Evolutionary conservation across 257 asterid species (phyloP), one percentile per base, ranked within the genome.

Genomic region (Lycium ferocissimum): DNA sequence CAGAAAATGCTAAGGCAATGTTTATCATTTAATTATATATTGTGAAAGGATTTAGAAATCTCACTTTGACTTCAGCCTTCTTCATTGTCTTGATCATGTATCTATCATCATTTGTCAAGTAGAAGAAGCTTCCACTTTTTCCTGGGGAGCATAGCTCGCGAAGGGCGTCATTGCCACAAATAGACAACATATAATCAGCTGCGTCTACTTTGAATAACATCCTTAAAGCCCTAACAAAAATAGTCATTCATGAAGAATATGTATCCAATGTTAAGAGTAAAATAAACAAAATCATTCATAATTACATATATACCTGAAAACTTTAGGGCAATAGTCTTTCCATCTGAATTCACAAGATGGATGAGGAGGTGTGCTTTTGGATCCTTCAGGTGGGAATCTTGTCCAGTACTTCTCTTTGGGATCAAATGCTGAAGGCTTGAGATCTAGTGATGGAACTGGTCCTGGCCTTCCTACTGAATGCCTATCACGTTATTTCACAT

Each of bases 41-140:
- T 26, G 33, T 26, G 33, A 26, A 26, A 26, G n/a, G 7, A 14
- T 17, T 40, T 22, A 58, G 43, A 81, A 7, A 47, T 82, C 85
- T 83, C 67, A 83, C 85, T 83, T 83, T 83, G 7, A 83, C 85
- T 83, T 83, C 85, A 4, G 85, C 66, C 80, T 83, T 83, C 85
- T 83, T 83, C 85, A 83, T 66, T 51, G 85, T 83, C 63, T 83
- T 83, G 17, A 83, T 83, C 85, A 83, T 83, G 80, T 83, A 83
- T 65, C 85, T 70, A 35, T 83, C 85, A 51, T 83, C 80, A 11
- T 83, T 83, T 67, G 85, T 83, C 61, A 75, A 49, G 62, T 75
- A 75, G 45, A 75, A 75, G 43, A 75, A 75, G 45, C 81, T 75
- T 75, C 85, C 85, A 51, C 85, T 83, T 66, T 83, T 83, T 26